Evolutionary conservation across 1,139 yeast genomes (phyloP), one percentile per base, ranked within the genome.

Genomic region (Debaryomyces subglobosus): DNA sequence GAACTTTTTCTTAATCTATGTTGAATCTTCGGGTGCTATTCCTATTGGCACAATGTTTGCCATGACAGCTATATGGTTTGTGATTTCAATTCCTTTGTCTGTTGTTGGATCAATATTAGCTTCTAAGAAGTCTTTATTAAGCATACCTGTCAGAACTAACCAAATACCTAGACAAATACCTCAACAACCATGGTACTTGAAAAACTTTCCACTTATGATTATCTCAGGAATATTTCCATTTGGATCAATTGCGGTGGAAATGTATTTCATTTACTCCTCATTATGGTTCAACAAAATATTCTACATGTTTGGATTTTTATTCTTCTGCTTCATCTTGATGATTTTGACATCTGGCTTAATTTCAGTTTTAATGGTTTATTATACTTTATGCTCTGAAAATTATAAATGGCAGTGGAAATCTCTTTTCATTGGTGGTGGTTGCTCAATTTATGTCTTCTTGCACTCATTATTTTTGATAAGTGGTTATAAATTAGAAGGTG

Each of bases 361-460:
- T 39, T 86, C 97, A 0, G 74, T 91, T 18, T 75, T 94, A 59
- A 80, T 91, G 73, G 82, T 89, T 35, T 94, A 94, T 69, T 88
- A 89, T 72, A 81, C 92, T 9, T 78, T 95, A 55, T 90, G 97
- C 64, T 77, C 91, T 40, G 99, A 94, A 65, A 89, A 94, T 68
- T 92, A 95, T 74, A 84, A 85, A 67, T 94, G 99, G 99, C 97
- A 91, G 64, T 94, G 99, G 99, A 85, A 92, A 66, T 83, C 96
- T 8, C 77, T 92, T 60, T 80, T 86, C 60, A 79, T 91, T 51
- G 95, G 97, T 25, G 98, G 97, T 45, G 96, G 97, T 24, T 86
- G 96, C 67, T 79, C 96, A 0, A 60, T 86, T 49, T 95, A 92
- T 66, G 87, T 92, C 37, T 90, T 91, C 68, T 60, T 90, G 48